Conservation (phyloP, 1,284 basidiomycete species). For the Pseudozyma sp. region DNA sequence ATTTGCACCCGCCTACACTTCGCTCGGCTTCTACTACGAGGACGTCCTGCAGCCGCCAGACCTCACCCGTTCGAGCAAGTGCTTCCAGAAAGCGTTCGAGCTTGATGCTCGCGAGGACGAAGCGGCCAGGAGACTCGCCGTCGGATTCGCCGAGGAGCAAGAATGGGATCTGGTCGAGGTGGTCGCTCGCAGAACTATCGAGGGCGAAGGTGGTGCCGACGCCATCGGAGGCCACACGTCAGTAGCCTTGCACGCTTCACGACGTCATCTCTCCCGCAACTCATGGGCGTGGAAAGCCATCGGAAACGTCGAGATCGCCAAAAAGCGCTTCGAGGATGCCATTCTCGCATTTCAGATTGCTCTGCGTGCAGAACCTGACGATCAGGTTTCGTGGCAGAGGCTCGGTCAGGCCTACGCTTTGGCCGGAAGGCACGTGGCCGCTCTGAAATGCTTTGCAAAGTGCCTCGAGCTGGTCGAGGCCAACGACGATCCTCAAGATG, state of each 20-base stretch:
- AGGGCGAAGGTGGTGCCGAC: constrained; percentile 73
- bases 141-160: constrained; percentile 88
- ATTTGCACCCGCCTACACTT: constrained; percentile 92
- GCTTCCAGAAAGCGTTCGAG: constrained; percentile 99
- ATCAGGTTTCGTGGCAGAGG: constrained; percentile 85
- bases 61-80: constrained; percentile 86
- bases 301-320: constrained; percentile 86
- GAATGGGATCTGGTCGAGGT: constrained; percentile 97
- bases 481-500: constrained; percentile 14
- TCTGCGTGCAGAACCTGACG: constrained; percentile 81
- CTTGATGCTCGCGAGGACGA: constrained; percentile 88
- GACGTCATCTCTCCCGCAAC: constrained; percentile 74
- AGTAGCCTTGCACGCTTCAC: constrained; percentile 29
- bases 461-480: constrained; percentile 72
- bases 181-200: constrained; percentile 88
- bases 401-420: constrained; percentile 91
- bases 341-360: constrained; percentile 90
- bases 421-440: constrained; percentile 87
- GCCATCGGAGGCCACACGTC: constrained; percentile 32
- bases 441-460: constrained; percentile 84
- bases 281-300: constrained; percentile 99
- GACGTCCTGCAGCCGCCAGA: constrained; percentile 81
- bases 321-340: constrained; percentile 80
- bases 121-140: constrained; percentile 84
- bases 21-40: constrained; percentile 89